Evolutionary conservation across 2,329 filamentous ascomycete genomes (phyloP), one percentile per base, ranked within the genome.

Genomic region (Alternaria brassicae): DNA sequence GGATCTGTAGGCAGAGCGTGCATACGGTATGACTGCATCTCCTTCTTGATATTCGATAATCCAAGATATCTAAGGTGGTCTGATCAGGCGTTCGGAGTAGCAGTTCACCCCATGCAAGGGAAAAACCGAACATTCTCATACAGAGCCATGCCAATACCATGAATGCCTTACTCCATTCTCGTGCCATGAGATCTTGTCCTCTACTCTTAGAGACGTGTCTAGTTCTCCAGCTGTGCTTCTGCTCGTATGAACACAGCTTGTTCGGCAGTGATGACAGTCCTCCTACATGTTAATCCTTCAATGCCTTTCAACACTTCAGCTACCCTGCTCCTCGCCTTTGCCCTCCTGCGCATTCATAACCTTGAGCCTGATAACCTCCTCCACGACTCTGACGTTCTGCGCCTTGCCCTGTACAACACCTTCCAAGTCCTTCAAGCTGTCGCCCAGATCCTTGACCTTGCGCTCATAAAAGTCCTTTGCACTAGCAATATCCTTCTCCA

Each of bases 301-400:
- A 4, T 34, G 1, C 15, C 6, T 36, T 13, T 30, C 17, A 30
- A n/a, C 27, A 8, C 23, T 52, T 72, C 57, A 70, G 13, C 63
- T 69, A 17, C 65, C 68, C 41, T 69, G 64, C 27, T 62, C 67
- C 30, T 73, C 66, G n/a, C 62, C 69, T 52, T 68, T 63, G 39
- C 64, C 55, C 51, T 73, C 73, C 61, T 76, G 74, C 34, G 66
- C 70, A 57, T 69, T 75, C 67, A 77, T 62, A 10, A 78, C 74
- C 69, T 77, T 78, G 10, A 73, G 56, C 52, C 76, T 63, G 45
- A 78, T 76, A 8, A 78, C 91, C 81, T 98, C 94, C 81, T 99
- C 95, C 21, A 98, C 89, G 36, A 95, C 84, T 57, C 91, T 87
- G 63, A 96, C 81, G 75, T 95, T 97, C 66, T 89, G 88, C 55